A percentile compares a stretch with the other conserved stretches of the same genome.
phyloP scores from a whole-genome alignment of 2,329 filamentous ascomycete species.

The Fusarium sp. region DNA sequence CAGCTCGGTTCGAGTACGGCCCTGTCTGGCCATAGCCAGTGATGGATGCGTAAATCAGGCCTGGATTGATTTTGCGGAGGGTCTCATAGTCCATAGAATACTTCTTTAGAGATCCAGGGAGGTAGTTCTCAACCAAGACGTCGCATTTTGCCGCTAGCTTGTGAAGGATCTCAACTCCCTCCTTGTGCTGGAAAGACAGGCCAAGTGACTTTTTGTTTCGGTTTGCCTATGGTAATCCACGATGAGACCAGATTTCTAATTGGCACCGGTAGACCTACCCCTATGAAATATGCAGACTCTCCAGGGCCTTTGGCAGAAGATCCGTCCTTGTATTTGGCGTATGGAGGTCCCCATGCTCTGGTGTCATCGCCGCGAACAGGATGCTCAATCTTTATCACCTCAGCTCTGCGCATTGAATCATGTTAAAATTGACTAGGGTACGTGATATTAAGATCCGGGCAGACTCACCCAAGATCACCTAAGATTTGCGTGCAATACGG shows the following conservation, averaged over 20 bases:
- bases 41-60: constrained; percentile 92
- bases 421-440: constrained; percentile 15
- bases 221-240: constrained; percentile 72
- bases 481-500: constrained; percentile 98
- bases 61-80: constrained; percentile 82
- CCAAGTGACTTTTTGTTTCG: constrained; percentile 96
- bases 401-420: constrained; percentile 69
- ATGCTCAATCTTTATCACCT: constrained; percentile 98
- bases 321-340: constrained; percentile 77
- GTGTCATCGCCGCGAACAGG: constrained; percentile 93
- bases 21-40: constrained; percentile 97
- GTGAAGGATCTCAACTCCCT: constrained; percentile 88
- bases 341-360: constrained; percentile 94
- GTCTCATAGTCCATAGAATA: constrained; percentile 91
- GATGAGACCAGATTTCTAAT: constrained; percentile 25
- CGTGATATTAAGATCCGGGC: constrained; percentile 1
- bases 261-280: constrained; percentile 63
- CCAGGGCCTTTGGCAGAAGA: constrained; percentile 75
- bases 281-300: constrained; percentile 94
- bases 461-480: constrained; percentile 87
- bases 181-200: constrained; percentile 86
- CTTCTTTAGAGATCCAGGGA: constrained; percentile 88
- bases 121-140: constrained; percentile 95
- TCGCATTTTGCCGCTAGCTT: constrained; percentile 86
- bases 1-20: constrained; percentile 85